phyloP scores from a whole-genome alignment of 2,329 filamentous ascomycete genomes.

The Sporothrix variecibatus region DNA sequence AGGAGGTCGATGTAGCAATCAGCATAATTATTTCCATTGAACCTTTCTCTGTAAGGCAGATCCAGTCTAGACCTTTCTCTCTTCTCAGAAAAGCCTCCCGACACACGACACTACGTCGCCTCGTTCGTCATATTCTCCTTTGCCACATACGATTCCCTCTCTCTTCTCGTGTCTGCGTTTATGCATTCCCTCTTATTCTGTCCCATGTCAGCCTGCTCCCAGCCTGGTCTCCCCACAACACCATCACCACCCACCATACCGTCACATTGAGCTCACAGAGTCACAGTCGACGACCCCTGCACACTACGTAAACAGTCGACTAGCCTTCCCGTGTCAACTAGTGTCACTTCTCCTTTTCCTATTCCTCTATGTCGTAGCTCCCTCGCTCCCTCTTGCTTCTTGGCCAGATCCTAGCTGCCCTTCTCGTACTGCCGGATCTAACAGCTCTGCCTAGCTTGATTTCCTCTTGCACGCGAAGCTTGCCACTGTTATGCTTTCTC shows the following conservation, averaged over 20 bases:
- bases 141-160: neutral
- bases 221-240: neutral
- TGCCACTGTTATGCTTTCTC: neutral
- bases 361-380: neutral
- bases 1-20: neutral
- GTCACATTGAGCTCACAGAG: neutral
- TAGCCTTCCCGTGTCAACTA: neutral
- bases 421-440: neutral
- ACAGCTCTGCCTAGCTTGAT: constrained; percentile 10
- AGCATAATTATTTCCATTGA: neutral
- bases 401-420: neutral
- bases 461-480: neutral
- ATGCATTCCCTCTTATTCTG: neutral
- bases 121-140: neutral
- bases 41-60: neutral
- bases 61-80: neutral
- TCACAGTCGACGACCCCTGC: neutral
- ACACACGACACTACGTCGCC: neutral
- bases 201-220: neutral
- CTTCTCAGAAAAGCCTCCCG: neutral
- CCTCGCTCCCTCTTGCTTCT: neutral
- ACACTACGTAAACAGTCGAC: neutral
- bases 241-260: neutral
- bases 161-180: neutral
- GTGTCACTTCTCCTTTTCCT: neutral